Base-by-base conservation (phyloP, 768 basidiomycete genomes). In the Hericium coralloides region DNA sequence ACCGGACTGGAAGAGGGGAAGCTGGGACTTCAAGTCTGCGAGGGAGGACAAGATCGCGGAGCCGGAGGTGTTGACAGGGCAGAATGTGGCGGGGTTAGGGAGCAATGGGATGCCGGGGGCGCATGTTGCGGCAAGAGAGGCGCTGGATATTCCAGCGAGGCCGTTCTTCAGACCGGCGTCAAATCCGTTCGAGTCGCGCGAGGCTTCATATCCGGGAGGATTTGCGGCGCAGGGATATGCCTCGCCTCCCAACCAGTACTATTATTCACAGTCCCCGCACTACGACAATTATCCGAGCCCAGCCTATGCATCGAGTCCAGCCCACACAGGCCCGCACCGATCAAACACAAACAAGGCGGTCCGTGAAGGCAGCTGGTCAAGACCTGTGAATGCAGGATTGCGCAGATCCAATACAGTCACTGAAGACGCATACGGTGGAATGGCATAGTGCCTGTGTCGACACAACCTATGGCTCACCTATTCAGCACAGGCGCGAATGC, bases 1-100 rank as follows among this genome's bases (percentile, higher is more conserved):
- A 26, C 80, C 80, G 0, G 86, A 89, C 70, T 82, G 80, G 78
- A 76, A 81, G 64, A 79, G 78, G 59, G 72, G 78, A 51, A 78
- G 74, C 62, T 87, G 83, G 83, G 79, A 83, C 62, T 72, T 77
- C 64, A 65, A 61, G 53, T 50, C 63, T 49, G 64, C 55, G 20
- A 60, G 59, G 54, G 64, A 57, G 22, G 61, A 59, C 36, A 41
- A 31, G 39, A 36, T 2, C 6, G 52, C 14, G 15, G 52, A 17
- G 49, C 26, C 26, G 3, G 14, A 17, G 38, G 41, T 12, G 39
- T 22, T 14, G 41, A 17, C 22, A 6, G 31, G 26, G 39, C 23
- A 14, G 53, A 26, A 31, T 17, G 20, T 17, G n/a, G 31, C 31
- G 31, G 31, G 31, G 10, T 6, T 31, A 8, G 31, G 31, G 31